Conservation (phyloP, 2,329 filamentous ascomycete species). For the Aspergillus caelatus region DNA sequence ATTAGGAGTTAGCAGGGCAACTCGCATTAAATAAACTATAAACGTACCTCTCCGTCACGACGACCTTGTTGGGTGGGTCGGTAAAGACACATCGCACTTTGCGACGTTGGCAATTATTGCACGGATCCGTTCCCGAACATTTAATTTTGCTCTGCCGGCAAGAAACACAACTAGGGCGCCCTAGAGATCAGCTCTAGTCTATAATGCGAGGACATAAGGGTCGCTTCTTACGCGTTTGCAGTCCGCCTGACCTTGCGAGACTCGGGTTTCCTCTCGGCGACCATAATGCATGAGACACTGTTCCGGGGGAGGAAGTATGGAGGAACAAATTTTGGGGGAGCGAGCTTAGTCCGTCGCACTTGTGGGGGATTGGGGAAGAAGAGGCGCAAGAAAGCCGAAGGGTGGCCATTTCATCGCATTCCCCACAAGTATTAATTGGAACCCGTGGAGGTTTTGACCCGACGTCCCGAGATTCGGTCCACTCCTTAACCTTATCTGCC, state of each 20-base stretch:
- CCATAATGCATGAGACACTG: background rate
- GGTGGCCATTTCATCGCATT: background rate
- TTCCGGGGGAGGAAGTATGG: background rate
- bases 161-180: background rate
- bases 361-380: background rate
- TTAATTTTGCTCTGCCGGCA: background rate
- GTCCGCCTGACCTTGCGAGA: background rate
- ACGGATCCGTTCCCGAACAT: background rate
- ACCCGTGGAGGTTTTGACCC: background rate
- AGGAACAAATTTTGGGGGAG: background rate
- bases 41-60: background rate
- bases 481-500: background rate
- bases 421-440: background rate
- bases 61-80: background rate
- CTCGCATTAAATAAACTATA: background rate
- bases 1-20: background rate
- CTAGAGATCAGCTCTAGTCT: background rate
- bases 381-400: background rate
- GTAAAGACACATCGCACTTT: background rate
- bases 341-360: too few species aligned
- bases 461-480: background rate
- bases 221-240: background rate
- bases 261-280: background rate
- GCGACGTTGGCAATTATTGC: background rate
- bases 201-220: background rate